A percentile compares a stretch with the other conserved stretches of the same genome.
Evolutionary conservation across 495 filamentous ascomycete species (phyloP).

Genomic region (Symbiotaphrina buchneri): DNA sequence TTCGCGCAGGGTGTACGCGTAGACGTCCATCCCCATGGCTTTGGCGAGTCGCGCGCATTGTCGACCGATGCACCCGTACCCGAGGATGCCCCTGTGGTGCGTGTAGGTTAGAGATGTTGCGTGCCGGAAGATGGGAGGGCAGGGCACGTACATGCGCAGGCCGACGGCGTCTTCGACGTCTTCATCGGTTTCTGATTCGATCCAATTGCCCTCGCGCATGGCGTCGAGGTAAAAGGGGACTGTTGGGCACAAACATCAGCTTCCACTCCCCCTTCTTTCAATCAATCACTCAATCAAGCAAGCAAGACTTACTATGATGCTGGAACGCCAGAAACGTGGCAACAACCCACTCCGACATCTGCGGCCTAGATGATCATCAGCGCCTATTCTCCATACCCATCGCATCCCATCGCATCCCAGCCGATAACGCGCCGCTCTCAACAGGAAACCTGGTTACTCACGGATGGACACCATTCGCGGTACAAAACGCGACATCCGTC

Average conservation of each 20-base stretch:
- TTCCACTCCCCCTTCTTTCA: too few species aligned
- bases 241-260: not conserved
- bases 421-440: too few species aligned
- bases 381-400: too few species aligned
- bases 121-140: slow-evolving; percentile 5
- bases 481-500: slow-evolving; percentile 41
- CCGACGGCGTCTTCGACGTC: slow-evolving; percentile 12
- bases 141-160: slow-evolving; percentile 5
- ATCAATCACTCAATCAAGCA: slow-evolving; percentile 18
- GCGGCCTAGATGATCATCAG: too few species aligned
- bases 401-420: too few species aligned
- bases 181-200: slow-evolving; percentile 2
- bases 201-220: not conserved
- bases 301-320: slow-evolving; percentile 17
- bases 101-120: slow-evolving; percentile 31
- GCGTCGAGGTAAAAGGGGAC: not conserved
- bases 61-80: slow-evolving; percentile 68
- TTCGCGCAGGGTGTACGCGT: slow-evolving; percentile 57
- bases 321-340: slow-evolving; percentile 23
- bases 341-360: slow-evolving; percentile 65
- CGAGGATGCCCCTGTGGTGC: slow-evolving; percentile 51
- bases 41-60: slow-evolving; percentile 48
- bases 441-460: too few species aligned
- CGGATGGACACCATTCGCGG: slow-evolving; percentile 55
- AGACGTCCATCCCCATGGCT: slow-evolving; percentile 58